A percentile compares a stretch with the other conserved stretches of the same genome.
phyloP scores from a whole-genome alignment of 2,329 filamentous ascomycete genomes.

The Aspergillus sp. region DNA sequence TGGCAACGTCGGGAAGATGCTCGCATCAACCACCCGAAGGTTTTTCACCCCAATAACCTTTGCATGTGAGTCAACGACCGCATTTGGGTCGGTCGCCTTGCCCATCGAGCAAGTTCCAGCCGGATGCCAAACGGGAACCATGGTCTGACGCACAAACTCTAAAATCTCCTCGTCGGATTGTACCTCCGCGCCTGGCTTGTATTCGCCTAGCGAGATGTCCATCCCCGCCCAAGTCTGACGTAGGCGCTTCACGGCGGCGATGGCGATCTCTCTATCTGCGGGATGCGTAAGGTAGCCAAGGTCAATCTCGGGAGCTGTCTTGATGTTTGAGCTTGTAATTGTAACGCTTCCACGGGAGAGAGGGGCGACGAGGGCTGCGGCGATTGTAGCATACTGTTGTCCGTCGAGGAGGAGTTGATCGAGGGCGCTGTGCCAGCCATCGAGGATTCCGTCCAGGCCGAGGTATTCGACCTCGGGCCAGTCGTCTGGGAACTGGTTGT shows the following conservation, averaged over 20 bases:
- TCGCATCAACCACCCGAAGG: conserved; percentile 17
- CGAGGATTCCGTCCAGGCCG: conserved; percentile 30
- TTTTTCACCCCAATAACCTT: conserved; percentile 35
- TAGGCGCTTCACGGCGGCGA: conserved; percentile 47
- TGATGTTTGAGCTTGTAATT: conserved; percentile 36
- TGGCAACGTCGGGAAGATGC: conserved; percentile 13
- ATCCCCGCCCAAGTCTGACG: conserved; percentile 41
- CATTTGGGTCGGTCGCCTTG: conserved; percentile 31
- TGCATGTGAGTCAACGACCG: conserved; percentile 40
- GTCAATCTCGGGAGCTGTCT: conserved; percentile 46
- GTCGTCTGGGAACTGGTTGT: conserved; percentile 32
- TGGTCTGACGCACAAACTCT: conserved; percentile 29
- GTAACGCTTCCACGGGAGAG: conserved; percentile 51
- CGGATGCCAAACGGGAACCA: conserved; percentile 40
- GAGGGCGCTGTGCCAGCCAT: conserved; percentile 13
- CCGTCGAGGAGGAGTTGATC: conserved; percentile 19
- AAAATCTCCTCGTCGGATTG: conserved; percentile 49
- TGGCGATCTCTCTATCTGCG: conserved; percentile 49
- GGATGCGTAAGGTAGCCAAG: conserved; percentile 49
- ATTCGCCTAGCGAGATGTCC: conserved; percentile 26
- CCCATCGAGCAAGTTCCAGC: conserved; percentile 47
- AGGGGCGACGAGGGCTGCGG: conserved; percentile 43
- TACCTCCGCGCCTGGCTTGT: conserved; percentile 41
- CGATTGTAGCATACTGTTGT: conserved; percentile 36
- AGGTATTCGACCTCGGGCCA: conserved; percentile 42